A percentile compares a stretch with the other conserved stretches of the same genome.
Conservation (phyloP, 176 grass and related monocot genomes). For the Cocos nucifera region DNA sequence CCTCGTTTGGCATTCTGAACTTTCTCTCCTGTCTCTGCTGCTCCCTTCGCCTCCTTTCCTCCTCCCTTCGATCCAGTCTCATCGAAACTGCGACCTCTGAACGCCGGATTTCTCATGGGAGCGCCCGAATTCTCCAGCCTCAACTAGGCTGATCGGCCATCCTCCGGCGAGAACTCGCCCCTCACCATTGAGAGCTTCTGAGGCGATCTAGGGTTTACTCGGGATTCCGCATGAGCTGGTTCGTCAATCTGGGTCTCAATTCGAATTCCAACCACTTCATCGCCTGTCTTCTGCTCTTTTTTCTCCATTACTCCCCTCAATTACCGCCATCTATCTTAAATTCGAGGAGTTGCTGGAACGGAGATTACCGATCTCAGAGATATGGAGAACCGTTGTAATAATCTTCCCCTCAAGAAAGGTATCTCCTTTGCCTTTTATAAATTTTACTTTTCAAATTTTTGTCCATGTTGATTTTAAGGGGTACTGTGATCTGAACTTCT, state of each 20-base stretch:
- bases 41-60: not conserved
- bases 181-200: not conserved
- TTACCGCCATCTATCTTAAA: conserved; percentile 26
- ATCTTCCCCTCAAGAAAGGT: too few relatives aligned
- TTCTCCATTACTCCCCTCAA: conserved; percentile 95
- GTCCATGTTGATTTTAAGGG: too few relatives aligned
- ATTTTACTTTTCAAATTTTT: too few relatives aligned
- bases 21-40: not conserved
- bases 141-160: not conserved
- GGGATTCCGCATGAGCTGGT: conserved; percentile 82
- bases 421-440: too few relatives aligned
- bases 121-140: not conserved
- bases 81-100: not conserved
- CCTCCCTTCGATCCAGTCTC: not conserved
- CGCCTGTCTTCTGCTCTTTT: conserved; percentile 82
- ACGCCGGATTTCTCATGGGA: conserved; percentile 10
- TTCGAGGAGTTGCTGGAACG: conserved; percentile 33
- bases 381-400: conserved; percentile 80
- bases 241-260: conserved; percentile 90
- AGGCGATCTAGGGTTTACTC: conserved; percentile 5
- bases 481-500: too few relatives aligned
- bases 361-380: conserved; percentile 13
- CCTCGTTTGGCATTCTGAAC: too few relatives aligned
- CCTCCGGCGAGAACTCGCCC: not conserved
- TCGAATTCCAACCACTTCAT: conserved; percentile 97